A percentile compares a stretch with the other conserved stretches of the same genome.
phyloP scores from a whole-genome alignment of 192 early-diverging fungal genomes.

The Helicostylum pulchrum region DNA sequence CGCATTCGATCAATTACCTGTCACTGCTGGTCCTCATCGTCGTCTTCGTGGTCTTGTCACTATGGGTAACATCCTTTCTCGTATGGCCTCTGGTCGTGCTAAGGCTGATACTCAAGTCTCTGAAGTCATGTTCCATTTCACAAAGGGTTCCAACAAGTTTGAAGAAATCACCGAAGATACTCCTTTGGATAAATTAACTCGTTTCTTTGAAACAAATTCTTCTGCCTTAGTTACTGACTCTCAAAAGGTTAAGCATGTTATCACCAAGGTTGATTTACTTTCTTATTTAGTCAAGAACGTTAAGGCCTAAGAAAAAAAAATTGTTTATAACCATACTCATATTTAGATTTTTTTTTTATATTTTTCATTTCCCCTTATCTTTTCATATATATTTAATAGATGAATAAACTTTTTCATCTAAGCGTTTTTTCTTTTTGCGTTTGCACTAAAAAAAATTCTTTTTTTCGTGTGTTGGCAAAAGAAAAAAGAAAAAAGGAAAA shows the following conservation, averaged over 20 bases:
- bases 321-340: no score
- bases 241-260: conserved; percentile 74
- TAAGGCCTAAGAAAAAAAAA: conserved; percentile 15
- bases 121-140: conserved; percentile 78
- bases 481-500: no score
- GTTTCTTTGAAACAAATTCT: conserved; percentile 92
- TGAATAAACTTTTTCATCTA: no score
- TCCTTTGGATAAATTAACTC: conserved; percentile 73
- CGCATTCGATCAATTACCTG: conserved; percentile 95
- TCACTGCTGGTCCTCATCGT: conserved; percentile 68
- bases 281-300: conserved; percentile 66
- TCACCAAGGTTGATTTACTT: conserved; percentile 94
- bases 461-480: no score
- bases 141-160: conserved; percentile 67
- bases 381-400: no score
- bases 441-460: no score
- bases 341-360: no score
- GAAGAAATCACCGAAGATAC: conserved; percentile 86
- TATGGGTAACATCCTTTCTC: conserved; percentile 56
- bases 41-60: conserved; percentile 82
- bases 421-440: no score
- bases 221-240: conserved; percentile 85
- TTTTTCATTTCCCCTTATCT: no score
- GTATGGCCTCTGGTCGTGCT: conserved; percentile 70
- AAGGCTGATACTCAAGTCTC: conserved; percentile 60